Base-by-base conservation (phyloP, 2,329 filamentous ascomycete species). In the Alternaria triticimaculans region DNA sequence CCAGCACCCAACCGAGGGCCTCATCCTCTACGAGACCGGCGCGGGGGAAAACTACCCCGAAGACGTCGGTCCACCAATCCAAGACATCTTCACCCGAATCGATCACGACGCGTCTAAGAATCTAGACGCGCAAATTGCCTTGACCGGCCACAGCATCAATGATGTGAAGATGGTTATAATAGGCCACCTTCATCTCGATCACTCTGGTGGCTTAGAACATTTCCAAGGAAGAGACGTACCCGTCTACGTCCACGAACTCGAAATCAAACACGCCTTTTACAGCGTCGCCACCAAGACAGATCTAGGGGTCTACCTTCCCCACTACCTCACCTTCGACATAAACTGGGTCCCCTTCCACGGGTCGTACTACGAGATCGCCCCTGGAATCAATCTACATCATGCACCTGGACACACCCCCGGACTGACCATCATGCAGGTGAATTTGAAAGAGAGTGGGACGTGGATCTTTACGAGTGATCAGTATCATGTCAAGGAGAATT, bases 381-480 rank as follows among this genome's bases (percentile, higher is more conserved):
- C 71, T 6, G 79, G 78, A 0, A 60, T 81, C 14, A 80, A 72
- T 23, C 43, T 81, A 10, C 73, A 73, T 25, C 78, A 79, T 63
- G 56, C 76, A 2, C 78, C 79, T 4, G 79, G 79, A 14, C 78
- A 80, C 57, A 80, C 79, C 3, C 78, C 77, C 0, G 78, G 80
- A 2, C 55, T 81, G 20, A 66, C 60, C 33, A 74, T 80, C 46
- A 67, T 81, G 72, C 79, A 80, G 64, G 69, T 80, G 37, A 81
- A 80, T 56, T 53, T 80, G 62, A 71, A 66, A 48, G 68, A 78
- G 25, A 69, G 62, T 25, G 79, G 79, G 20, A 78, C 77, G 2
- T 80, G 73, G 75, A 74, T 81, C 46, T 78, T 80, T 65, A 80
- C 78, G 14, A 77, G 76, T 20, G 78, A 80, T 67, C 75, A 77